Evolutionary conservation across 2,329 filamentous ascomycete genomes (phyloP).

Genomic region (Talaromyces sp.): DNA sequence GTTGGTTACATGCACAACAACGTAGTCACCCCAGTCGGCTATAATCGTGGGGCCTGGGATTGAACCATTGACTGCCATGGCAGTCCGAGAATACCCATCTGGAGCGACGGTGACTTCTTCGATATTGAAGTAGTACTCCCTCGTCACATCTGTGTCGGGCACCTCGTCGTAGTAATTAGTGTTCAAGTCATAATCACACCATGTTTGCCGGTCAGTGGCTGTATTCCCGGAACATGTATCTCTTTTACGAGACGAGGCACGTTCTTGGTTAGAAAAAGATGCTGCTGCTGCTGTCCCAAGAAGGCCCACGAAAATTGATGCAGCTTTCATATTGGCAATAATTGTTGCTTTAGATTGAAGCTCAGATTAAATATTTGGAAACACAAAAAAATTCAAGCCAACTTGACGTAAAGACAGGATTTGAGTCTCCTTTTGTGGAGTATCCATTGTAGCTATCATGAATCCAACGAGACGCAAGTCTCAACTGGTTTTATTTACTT

Average conservation of each 20-base stretch:
- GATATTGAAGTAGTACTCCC: slow-evolving; percentile 25
- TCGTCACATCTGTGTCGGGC: slow-evolving; percentile 20
- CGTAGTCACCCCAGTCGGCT: slow-evolving; percentile 30
- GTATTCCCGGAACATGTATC: slow-evolving; percentile 1
- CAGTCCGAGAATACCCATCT: slow-evolving; percentile 21
- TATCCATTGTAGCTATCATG: too few species aligned
- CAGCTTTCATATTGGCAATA: neutral
- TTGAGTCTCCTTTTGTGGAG: too few species aligned
- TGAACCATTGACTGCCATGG: slow-evolving; percentile 25
- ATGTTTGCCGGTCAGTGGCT: slow-evolving; percentile 1
- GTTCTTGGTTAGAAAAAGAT: neutral
- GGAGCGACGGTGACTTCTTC: slow-evolving; percentile 18
- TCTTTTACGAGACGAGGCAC: neutral
- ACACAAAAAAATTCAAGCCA: too few species aligned
- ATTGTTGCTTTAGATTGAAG: too few species aligned
- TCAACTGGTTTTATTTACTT: too few species aligned
- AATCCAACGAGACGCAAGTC: too few species aligned
- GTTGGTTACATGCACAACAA: slow-evolving; percentile 23
- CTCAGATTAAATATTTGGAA: too few species aligned
- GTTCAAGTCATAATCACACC: slow-evolving; percentile 8
- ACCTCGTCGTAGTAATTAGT: slow-evolving; percentile 8
- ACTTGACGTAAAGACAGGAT: too few species aligned
- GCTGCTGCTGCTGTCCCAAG: neutral
- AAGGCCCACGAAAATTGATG: neutral
- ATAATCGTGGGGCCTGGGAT: slow-evolving; percentile 28